Base-by-base conservation (phyloP, 2,329 filamentous ascomycete genomes). In the Trichoderma polysporum region DNA sequence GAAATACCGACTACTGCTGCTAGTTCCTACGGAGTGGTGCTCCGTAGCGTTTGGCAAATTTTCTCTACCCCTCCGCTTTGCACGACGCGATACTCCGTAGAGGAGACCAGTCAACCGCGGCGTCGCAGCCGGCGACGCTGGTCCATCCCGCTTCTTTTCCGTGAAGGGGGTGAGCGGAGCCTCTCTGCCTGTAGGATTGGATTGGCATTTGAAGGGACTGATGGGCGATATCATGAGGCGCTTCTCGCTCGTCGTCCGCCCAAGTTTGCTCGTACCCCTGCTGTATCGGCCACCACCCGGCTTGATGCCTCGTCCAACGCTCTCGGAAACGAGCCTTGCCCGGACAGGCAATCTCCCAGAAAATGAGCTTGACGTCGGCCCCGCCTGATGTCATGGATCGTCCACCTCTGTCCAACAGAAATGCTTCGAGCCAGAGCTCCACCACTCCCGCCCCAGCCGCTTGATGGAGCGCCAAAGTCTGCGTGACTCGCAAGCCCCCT, bases 361-460 rank as follows among this genome's bases (percentile, higher is more conserved):
- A 68, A 52, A 66, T 68, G 50, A 69, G 66, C 65, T 63, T 62
- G 65, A 63, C 58, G 69, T 69, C 37, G 25, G 69, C 70, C 68
- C 69, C 64, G 68, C 69, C 70, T 76, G 74, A 76, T 76, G 74
- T 76, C 74, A 76, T 75, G 73, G 74, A 76, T 76, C 74, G 75
- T 68, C 74, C 71, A 29, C 25, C 66, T 37, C 50, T 22, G 31
- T 59, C 61, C 52, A 66, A 60, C 61, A 53, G 60, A 45, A 50
- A 52, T 33, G 50, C 47, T 41, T 17, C 31, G n/a, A 65, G 54
- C 31, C 27, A 10, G 29, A 39, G 25, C 66, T 65, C 59, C 66
- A 67, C 57, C 54, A 61, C 22, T 67, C 52, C 66, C 66, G 60
- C 61, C 66, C 61, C 66, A 66, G 52, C 66, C 66, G 66, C 66